phyloP scores from a whole-genome alignment of 768 basidiomycete species.

The Coprinopsis sp. region DNA sequence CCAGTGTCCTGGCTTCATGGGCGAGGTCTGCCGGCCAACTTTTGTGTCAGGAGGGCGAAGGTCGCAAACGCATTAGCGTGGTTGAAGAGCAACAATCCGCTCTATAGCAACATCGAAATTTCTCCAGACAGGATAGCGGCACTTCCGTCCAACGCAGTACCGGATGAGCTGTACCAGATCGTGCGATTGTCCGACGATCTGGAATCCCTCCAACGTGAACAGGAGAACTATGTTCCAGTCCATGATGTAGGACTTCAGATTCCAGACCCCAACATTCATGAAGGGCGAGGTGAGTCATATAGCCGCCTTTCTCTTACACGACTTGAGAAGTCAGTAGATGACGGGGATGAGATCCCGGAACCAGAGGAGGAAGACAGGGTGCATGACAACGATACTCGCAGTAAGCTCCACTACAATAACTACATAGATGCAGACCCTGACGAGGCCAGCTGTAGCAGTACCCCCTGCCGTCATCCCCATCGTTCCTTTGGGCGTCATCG shows the following conservation, averaged over 20 bases:
- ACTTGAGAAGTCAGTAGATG: too few relatives aligned
- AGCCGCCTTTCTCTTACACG: too few relatives aligned
- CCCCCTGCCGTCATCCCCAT: conserved; percentile 21
- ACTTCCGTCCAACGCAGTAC: conserved; percentile 30
- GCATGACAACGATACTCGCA: too few relatives aligned
- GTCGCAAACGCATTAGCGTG: conserved; percentile 23
- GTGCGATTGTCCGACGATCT: conserved; percentile 18
- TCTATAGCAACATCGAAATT: conserved; percentile 22
- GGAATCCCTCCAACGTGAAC: conserved; percentile 18
- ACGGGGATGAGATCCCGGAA: conserved; percentile 3
- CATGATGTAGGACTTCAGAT: conserved; percentile 6
- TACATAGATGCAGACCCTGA: background rate
- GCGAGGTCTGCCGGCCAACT: conserved; percentile 14
- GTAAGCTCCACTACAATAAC: too few relatives aligned
- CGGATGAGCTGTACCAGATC: conserved; percentile 20
- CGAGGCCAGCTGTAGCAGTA: background rate
- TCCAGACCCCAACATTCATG: too few relatives aligned
- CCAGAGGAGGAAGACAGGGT: background rate
- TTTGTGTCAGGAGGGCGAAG: conserved; percentile 18
- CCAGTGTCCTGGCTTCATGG: too few relatives aligned
- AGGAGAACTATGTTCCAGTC: conserved; percentile 25
- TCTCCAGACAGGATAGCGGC: conserved; percentile 13
- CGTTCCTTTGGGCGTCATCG: conserved; percentile 18
- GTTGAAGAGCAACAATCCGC: conserved; percentile 26
- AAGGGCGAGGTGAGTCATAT: too few relatives aligned